Percentiles rank a stretch among this genome's conserved stretches.
Evolutionary conservation across 441 rosid genomes (phyloP).

Genomic region (Gossypium lobatum): DNA sequence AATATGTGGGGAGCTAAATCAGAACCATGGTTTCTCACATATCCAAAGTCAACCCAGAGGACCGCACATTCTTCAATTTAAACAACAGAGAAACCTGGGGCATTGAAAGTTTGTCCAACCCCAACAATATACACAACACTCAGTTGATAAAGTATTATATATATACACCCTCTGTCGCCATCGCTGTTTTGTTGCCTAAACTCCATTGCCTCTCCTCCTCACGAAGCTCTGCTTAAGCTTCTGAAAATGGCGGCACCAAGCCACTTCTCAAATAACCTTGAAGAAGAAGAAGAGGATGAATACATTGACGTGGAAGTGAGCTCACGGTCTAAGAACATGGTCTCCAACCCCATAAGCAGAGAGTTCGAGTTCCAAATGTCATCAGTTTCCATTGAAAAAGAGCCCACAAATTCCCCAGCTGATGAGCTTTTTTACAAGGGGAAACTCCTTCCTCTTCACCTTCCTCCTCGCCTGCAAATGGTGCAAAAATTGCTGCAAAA

Average conservation of each 20-base stretch:
- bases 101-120: too few species aligned
- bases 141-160: too few species aligned
- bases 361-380: constrained; percentile 77
- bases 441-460: constrained; percentile 70
- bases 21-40: too few species aligned
- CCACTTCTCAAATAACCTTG: background rate
- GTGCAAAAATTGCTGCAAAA: constrained; percentile 33
- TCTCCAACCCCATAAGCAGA: constrained; percentile 6
- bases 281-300: background rate
- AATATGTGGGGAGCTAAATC: too few species aligned
- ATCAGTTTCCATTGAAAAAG: constrained; percentile 32
- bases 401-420: constrained; percentile 57
- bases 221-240: background rate
- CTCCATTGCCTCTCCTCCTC: background rate
- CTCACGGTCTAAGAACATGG: constrained; percentile 17
- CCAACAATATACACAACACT: too few species aligned
- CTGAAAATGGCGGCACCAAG: background rate
- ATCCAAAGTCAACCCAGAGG: too few species aligned
- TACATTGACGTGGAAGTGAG: constrained; percentile 2
- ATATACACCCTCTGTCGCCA: background rate
- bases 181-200: background rate
- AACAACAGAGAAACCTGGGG: too few species aligned
- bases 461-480: constrained; percentile 36
- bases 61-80: too few species aligned
- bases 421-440: constrained; percentile 77